Evolutionary conservation across 2,329 filamentous ascomycete genomes (phyloP).

Genomic region (Colletotrichum tofieldiae): DNA sequence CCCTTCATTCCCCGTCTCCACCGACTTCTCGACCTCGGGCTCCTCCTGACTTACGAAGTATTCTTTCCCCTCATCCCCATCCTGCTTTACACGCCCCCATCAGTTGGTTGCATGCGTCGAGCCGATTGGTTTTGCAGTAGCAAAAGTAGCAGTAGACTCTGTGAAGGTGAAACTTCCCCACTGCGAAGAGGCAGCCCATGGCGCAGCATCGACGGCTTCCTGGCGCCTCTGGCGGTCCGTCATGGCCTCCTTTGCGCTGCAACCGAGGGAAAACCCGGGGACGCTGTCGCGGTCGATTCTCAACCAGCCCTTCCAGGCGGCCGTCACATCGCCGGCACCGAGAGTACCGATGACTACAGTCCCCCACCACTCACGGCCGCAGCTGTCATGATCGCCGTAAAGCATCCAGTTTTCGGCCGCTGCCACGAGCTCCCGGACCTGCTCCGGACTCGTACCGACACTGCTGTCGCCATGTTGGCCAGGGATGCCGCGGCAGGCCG

Average conservation of each 20-base stretch:
- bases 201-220: constrained; percentile 58
- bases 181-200: constrained; percentile 63
- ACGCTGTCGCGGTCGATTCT: constrained; percentile 63
- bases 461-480: constrained; percentile 43
- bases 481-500: constrained; percentile 50
- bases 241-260: constrained; percentile 63
- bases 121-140: neutral
- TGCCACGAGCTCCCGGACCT: constrained; percentile 55
- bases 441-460: constrained; percentile 42
- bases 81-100: constrained; percentile 4
- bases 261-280: constrained; percentile 55
- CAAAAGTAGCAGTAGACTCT: constrained; percentile 5
- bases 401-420: constrained; percentile 65
- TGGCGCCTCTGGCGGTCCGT: constrained; percentile 57
- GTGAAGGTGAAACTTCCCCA: constrained; percentile 63
- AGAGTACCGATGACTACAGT: constrained; percentile 66
- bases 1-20: constrained; percentile 5
- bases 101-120: neutral
- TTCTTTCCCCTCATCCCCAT: constrained; percentile 3
- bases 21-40: constrained; percentile 3
- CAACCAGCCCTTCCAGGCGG: constrained; percentile 68
- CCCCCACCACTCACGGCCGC: constrained; percentile 70
- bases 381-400: constrained; percentile 63
- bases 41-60: neutral
- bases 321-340: constrained; percentile 51